Evolutionary conservation across 2,329 filamentous ascomycete genomes (phyloP), one percentile per base, ranked within the genome.

Genomic region (Domatiomyces catenatus): DNA sequence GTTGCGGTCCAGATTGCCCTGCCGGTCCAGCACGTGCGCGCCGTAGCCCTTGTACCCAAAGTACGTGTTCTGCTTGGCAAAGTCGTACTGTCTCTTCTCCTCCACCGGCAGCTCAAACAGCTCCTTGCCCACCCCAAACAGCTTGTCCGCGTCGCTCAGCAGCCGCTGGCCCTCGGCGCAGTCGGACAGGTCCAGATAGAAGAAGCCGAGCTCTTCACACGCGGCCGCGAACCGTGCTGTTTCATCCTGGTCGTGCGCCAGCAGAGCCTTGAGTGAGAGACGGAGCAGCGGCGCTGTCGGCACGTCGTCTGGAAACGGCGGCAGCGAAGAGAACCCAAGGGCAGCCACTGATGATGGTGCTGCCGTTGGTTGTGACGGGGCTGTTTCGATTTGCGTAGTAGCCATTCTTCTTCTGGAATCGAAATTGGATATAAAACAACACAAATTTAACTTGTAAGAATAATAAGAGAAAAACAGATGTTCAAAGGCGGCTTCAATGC

Each of bases 11-110:
- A 63, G 60, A 5, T 70, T 75, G 0, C 75, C 75, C 18, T 67
- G 52, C 5, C 62, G 62, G 55, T 78, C 74, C 8, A 75, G 64
- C 0, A 72, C 60, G 3, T 66, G 66, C 15, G 64, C 67, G 2
- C 75, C 74, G 44, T 67, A 68, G 0, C 67, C 69, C 57, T 75
- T 75, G 48, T 75, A 76, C 3, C 75, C 75, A 54, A 73, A 75
- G 51, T 77, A 78, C 1, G 68, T 73, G 19, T 47, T 20, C 49
- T 73, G 61, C 2, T 64, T 49, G 53, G 68, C 70, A 42, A 77
- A 70, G 54, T 79, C 75, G 56, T 76, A 80, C 50, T 71, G 68
- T n/a, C 65, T 57, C 58, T 78, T 76, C 57, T 79, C 76, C 8
- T 71, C 64, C 0, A 72, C 54, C 1, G 67, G 66, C 0, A 79